Base-by-base conservation (phyloP, 192 early-diverging fungal genomes). In the Coemansia interrupta region DNA sequence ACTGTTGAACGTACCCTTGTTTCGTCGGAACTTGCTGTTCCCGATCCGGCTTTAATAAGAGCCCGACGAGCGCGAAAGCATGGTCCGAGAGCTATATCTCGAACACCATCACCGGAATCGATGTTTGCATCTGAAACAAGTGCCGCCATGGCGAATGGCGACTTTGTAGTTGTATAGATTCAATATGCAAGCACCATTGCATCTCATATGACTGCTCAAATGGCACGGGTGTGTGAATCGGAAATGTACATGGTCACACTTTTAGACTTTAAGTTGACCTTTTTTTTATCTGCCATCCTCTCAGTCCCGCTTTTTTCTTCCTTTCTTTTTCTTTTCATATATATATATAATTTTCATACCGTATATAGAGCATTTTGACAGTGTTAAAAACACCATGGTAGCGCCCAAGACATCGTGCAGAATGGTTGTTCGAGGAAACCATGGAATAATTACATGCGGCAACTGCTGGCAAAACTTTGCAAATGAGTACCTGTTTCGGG, bases 381-480 rank as follows among this genome's bases (percentile, higher is more conserved):
- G 32, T 36, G 9, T 36, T 36, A 7, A 36, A 2, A 11, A 8
- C 32, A 36, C 9, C 10, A 36, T 36, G 32, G 10, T 36, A 1
- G 6, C 32, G 6, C 32, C 32, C 6, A 1, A 36, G 6, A 8
- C 9, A 36, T 11, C 32, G 32, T 36, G 32, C 6, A 36, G 32
- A 1, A 36, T 36, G 32, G 32, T 36, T 8, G 32, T 36, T 36
- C 32, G 32, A 36, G 32, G 32, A 36, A 44, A n/a, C 15, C 42
- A 44, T 1, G 32, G 32, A 2, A 38, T 42, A 5, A 55, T 55
- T 14, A 55, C 54, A 24, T 55, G 54, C 41, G 36, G 19, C 40
- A 55, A 55, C 54, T 55, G 54, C 39, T 42, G 39, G 39, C 28
- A 55, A 55, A 40, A 55, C 54, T 55, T 42, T 55, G 39, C 36